Conservation (phyloP, 2,329 filamentous ascomycete species). For the Ceratocystis destructans region DNA sequence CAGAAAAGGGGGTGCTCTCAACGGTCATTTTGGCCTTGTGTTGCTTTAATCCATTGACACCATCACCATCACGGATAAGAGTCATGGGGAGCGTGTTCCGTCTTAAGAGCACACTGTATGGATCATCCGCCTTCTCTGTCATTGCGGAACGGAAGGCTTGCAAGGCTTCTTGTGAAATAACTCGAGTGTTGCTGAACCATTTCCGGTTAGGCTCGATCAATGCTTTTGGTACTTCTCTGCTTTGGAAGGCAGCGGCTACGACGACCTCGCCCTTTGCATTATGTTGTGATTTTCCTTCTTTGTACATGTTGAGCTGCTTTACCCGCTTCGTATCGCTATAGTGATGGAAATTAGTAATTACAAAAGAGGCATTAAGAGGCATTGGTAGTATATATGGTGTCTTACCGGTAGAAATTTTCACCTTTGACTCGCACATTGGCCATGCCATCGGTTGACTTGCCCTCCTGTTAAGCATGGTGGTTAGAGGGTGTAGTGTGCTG, state of each 20-base stretch:
- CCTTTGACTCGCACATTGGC: slow-evolving; percentile 85
- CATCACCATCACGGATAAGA: slow-evolving; percentile 63
- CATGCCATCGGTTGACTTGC: slow-evolving; percentile 75
- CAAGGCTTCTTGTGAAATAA: slow-evolving; percentile 79
- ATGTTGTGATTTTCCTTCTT: slow-evolving; percentile 68
- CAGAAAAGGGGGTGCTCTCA: slow-evolving; percentile 69
- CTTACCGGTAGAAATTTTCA: slow-evolving; percentile 91
- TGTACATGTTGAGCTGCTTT: slow-evolving; percentile 79
- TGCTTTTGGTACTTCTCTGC: slow-evolving; percentile 64
- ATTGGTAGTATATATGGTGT: slow-evolving; percentile 5
- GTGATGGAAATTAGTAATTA: slow-evolving; percentile 13
- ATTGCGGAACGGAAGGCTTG: slow-evolving; percentile 82
- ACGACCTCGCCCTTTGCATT: slow-evolving; percentile 76
- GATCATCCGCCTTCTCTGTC: slow-evolving; percentile 76
- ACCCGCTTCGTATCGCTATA: slow-evolving; percentile 63
- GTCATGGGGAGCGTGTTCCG: slow-evolving; percentile 96
- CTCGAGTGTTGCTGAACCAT: slow-evolving; percentile 90
- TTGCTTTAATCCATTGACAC: slow-evolving; percentile 71
- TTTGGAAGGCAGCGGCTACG: slow-evolving; percentile 73
- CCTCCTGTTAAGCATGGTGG: slow-evolving; percentile 36
- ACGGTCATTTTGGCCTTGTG: slow-evolving; percentile 90
- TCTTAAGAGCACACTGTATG: slow-evolving; percentile 89
- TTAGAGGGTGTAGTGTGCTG: not conserved
- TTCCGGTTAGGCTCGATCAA: slow-evolving; percentile 91
- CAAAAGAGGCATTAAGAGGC: not conserved